Base-by-base conservation (phyloP, 2,329 filamentous ascomycete species). In the Monilinia fructicola region DNA sequence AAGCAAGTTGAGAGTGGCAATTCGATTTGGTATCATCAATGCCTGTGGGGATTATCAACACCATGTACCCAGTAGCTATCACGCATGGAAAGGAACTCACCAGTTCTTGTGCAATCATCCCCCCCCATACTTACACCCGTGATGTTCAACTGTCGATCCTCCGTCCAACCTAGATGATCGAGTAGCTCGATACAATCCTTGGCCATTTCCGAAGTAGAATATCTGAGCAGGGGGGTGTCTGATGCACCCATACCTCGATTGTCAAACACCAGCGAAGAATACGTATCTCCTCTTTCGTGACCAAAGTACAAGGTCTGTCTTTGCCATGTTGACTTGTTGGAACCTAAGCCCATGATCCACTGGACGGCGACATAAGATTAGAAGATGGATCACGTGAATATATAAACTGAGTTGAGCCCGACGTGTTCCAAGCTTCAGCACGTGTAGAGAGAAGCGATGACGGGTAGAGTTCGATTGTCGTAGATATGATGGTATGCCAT, bases 51-150 rank as follows among this genome's bases (percentile, higher is more conserved):
- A 56, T 63, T 52, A 48, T 52, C 23, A 10, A 9, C 26, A 56
- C 42, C 21, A 7, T 50, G 31, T 28, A 56, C 42, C 21, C 4
- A 40, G 31, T 28, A 40, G 21, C 21, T 14, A n/a, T 44, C 10
- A 35, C n/a, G 21, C 2, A 21, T 74, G 73, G 28, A 35, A 35
- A 28, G 52, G 31, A 16, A 74, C 78, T 74, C 76, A 83, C 84
- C 4, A 97, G 75, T 79, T 97, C 93, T 78, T 96, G 93, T 2
- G 91, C 87, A 73, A 97, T 94, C 93, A 97, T 96, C 74, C 93
- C 92, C 92, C 70, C 92, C 92, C 84, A 96, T 90, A 67, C 89
- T 92, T 70, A 94, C 87, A 66, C 92, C 93, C 44, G 90, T 81
- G 63, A 96, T 77, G 79, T 97, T 87, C 18, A 89, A 71, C 62